Evolutionary conservation across 768 basidiomycete genomes (phyloP).

Genomic region (Agaricus blazei): DNA sequence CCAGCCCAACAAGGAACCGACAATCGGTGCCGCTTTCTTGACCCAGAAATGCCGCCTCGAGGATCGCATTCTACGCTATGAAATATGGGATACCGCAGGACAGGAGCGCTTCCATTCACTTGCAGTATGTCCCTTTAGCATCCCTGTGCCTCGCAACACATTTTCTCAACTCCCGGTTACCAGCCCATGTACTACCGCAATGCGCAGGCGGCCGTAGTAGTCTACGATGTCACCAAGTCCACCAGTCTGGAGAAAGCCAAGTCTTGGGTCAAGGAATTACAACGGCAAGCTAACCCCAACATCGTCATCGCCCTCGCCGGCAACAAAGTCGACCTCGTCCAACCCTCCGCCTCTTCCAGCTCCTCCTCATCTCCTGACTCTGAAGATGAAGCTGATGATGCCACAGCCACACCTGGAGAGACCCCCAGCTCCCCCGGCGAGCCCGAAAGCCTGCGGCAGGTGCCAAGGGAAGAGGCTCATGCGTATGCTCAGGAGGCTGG

Average conservation of each 20-base stretch:
- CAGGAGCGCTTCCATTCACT: conserved; percentile 98
- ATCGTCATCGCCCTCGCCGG: conserved; percentile 98
- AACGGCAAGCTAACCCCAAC: conserved; percentile 97
- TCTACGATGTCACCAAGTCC: conserved; percentile 96
- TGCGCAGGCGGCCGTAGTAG: conserved; percentile 95
- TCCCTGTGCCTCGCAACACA: neutral
- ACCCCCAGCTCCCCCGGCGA: conserved; percentile 48
- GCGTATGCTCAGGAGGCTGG: conserved; percentile 96
- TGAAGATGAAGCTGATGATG: conserved; percentile 89
- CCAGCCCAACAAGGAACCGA: conserved; percentile 98
- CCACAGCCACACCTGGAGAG: conserved; percentile 83
- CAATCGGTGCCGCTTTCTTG: conserved; percentile 94
- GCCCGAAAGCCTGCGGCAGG: conserved; percentile 77
- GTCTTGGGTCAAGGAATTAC: conserved; percentile 99
- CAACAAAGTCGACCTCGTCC: conserved; percentile 93
- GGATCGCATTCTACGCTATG: conserved; percentile 88
- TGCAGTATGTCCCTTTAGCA: conserved; percentile 53
- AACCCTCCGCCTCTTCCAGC: conserved; percentile 49
- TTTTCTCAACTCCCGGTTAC: conserved; percentile 2
- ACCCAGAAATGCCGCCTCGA: conserved; percentile 95
- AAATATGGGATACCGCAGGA: conserved; percentile 97
- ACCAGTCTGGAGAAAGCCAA: conserved; percentile 97
- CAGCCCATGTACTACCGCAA: conserved; percentile 99
- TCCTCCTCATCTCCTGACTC: conserved; percentile 55
- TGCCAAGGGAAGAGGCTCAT: conserved; percentile 91